Percentiles rank a stretch among this genome's conserved stretches.
phyloP scores from a whole-genome alignment of 2,329 filamentous ascomycete species.

The Alternaria metachromatica region DNA sequence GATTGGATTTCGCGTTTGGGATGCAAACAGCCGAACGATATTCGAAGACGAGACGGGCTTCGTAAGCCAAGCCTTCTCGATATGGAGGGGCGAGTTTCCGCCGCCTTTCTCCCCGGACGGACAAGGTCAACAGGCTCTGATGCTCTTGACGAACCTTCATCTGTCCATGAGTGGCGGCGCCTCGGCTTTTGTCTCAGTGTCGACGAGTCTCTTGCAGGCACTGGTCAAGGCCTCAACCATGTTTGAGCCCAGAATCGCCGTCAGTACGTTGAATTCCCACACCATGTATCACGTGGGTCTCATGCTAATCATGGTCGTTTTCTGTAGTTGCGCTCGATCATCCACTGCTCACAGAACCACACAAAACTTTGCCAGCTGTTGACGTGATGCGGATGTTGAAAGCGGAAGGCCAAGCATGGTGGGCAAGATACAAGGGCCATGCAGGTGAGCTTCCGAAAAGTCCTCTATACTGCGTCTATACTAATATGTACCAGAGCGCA shows the following conservation, averaged over 20 bases:
- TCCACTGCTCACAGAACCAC: background rate
- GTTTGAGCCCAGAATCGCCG: slow-evolving; percentile 1
- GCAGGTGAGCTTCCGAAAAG: background rate
- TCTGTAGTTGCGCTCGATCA: background rate
- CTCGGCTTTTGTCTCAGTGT: slow-evolving; percentile 9
- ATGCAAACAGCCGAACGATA: background rate
- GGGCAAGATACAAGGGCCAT: slow-evolving; percentile 9
- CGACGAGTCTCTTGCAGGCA: slow-evolving; percentile 8
- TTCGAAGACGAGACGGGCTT: slow-evolving; percentile 14
- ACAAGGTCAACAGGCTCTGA: background rate
- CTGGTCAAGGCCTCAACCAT: slow-evolving; percentile 7
- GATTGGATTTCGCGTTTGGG: slow-evolving; percentile 15
- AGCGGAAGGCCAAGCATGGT: background rate
- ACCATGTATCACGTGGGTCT: background rate
- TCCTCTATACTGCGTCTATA: too few species aligned
- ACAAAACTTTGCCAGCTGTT: background rate
- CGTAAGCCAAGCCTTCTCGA: background rate
- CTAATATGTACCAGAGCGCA: background rate
- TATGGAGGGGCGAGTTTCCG: slow-evolving; percentile 2
- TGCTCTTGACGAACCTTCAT: slow-evolving; percentile 1
- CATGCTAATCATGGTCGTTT: background rate
- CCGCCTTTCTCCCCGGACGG: slow-evolving; percentile 9
- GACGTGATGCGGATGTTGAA: background rate
- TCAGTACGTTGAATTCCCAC: background rate
- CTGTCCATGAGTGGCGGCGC: slow-evolving; percentile 4